Evolutionary conservation across 768 basidiomycete genomes (phyloP), one percentile per base, ranked within the genome.

Genomic region (Leccinum subtestaceum): DNA sequence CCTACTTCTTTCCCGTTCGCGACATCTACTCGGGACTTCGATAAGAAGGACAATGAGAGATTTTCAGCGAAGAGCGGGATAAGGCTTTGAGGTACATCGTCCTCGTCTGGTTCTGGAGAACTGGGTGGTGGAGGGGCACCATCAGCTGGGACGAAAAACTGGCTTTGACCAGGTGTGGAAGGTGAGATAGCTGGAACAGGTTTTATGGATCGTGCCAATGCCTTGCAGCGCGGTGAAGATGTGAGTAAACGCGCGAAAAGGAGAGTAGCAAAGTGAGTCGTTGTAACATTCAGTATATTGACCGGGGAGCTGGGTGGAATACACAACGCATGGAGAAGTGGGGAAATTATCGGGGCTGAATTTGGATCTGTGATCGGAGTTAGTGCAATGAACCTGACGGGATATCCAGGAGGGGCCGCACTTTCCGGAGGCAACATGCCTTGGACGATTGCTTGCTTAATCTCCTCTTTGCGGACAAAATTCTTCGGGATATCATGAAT

Each of bases 31-130:
- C 91, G 80, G 7, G 84, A 84, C 23, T 89, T 85, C 27, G 88
- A 89, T 49, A 98, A 74, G 63, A 95, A 82, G 2, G 93, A 86
- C 56, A 98, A 79, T 43, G 95, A 93, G 23, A 98, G 76, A 70
- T 97, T 94, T 60, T 98, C 97, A 47, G 87, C 87, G 19, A 98
- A 77, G n/a, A 89, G 82, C 56, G 93, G 88, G 10, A 99, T 80
- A 36, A 99, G 76, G 1, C 83, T 84, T 63, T 92, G 87, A 19
- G 85, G 84, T 25, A 75, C 80, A 31, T 86, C 86, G 52, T 89
- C 85, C 48, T 84, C 84, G 8, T 84, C 82, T 21, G 73, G 65
- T 10, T 75, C 77, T 13, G 72, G 64, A 27, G 61, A 68, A 38
- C 71, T 63, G n/a, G 71, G 63, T 11, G 72, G 67, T 21, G 75